Base-by-base conservation (phyloP, 2,329 filamentous ascomycete genomes). In the Botrytis medusae region DNA sequence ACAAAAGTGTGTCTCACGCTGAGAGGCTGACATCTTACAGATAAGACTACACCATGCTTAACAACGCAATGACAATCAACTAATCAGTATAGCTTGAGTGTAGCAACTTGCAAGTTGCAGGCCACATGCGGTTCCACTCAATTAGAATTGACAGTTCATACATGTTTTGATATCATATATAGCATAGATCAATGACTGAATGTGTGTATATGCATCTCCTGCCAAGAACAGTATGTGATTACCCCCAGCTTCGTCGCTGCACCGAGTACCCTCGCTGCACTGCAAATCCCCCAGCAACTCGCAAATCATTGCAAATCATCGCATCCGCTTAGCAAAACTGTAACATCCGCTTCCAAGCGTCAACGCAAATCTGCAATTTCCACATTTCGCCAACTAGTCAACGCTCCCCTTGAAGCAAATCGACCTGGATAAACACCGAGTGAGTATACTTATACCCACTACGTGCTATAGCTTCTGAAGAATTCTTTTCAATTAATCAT, bases 71-170 rank as follows among this genome's bases (percentile, higher is more conserved):
- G 32, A 37, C 44, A 67, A 51, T 37, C 7, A 46, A 20, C 44
- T 48, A 67, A 46, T 18, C 25, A 40, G 5, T 48, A 46, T 37
- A n/a, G 44, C 32, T 48, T 4, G 46, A 67, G 25, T 25, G 25
- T 18, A 29, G 32, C 25, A 29, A 54, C 7, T 54, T 54, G 34
- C 46, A 29, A 29, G 62, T 54, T 54, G 34, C 46, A 29, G 25
- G 42, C 25, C 29, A 46, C n/a, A 44, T 64, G 32, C n/a, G 29
- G 42, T 54, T 68, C 37, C 64, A 54, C 37, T n/a, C 25, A 20
- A 54, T 29, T n/a, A 54, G 64, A 40, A 54, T 54, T 68, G 64
- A 68, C 64, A 68, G 37, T 48, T 54, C 64, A 67, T 51, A 51
- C 14, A n/a, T 34, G 34, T 54, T 40, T 54, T 37, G 32, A 40